A percentile compares a stretch with the other conserved stretches of the same genome.
These are phyloP conservation scores for Rhododendron henanense DNA, from an alignment of 148 eudicot genomes.

Conservation along the genomic window DNA sequence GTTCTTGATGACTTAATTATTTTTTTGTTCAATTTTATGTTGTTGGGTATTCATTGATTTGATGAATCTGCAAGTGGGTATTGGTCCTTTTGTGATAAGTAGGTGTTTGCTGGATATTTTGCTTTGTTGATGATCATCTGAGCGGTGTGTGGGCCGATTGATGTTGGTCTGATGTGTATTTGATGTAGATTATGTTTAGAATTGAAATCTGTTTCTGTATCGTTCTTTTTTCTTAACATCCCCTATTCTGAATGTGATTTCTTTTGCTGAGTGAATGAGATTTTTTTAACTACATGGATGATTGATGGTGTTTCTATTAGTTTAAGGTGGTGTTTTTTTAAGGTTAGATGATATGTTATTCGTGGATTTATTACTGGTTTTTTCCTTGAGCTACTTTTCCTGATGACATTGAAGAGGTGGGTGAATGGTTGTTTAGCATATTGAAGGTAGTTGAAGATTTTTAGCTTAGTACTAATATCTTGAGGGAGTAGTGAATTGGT, in stretches of 20 bases:
- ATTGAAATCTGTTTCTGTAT: background rate
- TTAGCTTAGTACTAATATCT: background rate
- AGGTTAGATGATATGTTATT: background rate
- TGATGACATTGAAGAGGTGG: conserved; percentile 5
- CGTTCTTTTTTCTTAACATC: background rate
- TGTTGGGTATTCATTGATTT: conserved; percentile 4
- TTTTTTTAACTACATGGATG: background rate
- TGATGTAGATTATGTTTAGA: background rate
- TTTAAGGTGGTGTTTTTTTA: background rate
- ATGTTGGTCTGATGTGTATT: background rate
- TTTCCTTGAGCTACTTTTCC: background rate
- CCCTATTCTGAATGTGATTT: background rate
- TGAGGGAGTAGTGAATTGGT: background rate
- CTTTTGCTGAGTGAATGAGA: background rate
- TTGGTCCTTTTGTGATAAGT: conserved; percentile 1
- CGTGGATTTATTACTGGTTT: background rate
- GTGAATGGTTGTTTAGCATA: background rate
- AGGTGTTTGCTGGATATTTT: background rate
- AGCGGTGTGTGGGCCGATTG: background rate
- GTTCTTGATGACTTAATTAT: background rate
- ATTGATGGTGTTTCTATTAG: background rate
- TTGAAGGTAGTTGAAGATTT: background rate
- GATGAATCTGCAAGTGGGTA: conserved; percentile 16
- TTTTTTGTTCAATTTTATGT: background rate
- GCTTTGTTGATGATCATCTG: conserved; percentile 5